phyloP scores from a whole-genome alignment of 2,329 filamentous ascomycete genomes.

The Xylogone sp. region DNA sequence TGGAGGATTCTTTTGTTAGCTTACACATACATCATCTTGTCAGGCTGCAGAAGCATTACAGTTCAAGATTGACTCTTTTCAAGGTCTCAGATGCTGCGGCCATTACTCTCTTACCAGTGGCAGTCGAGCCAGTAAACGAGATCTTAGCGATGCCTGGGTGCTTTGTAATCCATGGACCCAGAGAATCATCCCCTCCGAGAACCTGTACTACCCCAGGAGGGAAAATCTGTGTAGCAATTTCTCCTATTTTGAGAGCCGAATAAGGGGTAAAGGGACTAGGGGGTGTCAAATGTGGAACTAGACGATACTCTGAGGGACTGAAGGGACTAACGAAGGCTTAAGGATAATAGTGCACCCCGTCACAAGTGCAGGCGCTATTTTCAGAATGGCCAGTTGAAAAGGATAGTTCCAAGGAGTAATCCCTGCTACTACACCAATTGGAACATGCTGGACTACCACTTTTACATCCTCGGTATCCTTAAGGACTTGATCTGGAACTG shows the following conservation, averaged over 20 bases:
- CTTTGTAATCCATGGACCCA: slow-evolving; percentile 47
- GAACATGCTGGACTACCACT: slow-evolving; percentile 32
- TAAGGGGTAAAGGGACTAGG: slow-evolving; percentile 54
- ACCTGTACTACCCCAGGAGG: slow-evolving; percentile 50
- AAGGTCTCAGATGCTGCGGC: slow-evolving; percentile 45
- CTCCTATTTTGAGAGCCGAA: slow-evolving; percentile 45
- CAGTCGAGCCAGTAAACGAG: slow-evolving; percentile 52
- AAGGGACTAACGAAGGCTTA: too few species aligned
- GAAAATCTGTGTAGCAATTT: slow-evolving; percentile 43
- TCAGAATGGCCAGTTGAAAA: slow-evolving; percentile 46
- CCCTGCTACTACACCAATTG: slow-evolving; percentile 40
- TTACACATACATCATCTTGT: background rate
- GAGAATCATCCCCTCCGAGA: slow-evolving; percentile 31
- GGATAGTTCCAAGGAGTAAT: slow-evolving; percentile 57
- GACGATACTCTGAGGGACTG: too few species aligned
- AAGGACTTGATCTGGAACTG: background rate
- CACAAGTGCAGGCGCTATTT: slow-evolving; percentile 53
- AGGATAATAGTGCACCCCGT: slow-evolving; percentile 54
- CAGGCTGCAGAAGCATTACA: too few species aligned
- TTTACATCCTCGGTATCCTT: slow-evolving; percentile 31
- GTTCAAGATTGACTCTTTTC: slow-evolving; percentile 50
- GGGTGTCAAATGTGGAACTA: too few species aligned
- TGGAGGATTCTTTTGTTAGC: too few species aligned
- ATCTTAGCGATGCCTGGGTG: slow-evolving; percentile 52
- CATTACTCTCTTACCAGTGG: slow-evolving; percentile 45